Evolutionary conservation across 768 basidiomycete genomes (phyloP), one percentile per base, ranked within the genome.

Genomic region (Xanthoconium purpureum): DNA sequence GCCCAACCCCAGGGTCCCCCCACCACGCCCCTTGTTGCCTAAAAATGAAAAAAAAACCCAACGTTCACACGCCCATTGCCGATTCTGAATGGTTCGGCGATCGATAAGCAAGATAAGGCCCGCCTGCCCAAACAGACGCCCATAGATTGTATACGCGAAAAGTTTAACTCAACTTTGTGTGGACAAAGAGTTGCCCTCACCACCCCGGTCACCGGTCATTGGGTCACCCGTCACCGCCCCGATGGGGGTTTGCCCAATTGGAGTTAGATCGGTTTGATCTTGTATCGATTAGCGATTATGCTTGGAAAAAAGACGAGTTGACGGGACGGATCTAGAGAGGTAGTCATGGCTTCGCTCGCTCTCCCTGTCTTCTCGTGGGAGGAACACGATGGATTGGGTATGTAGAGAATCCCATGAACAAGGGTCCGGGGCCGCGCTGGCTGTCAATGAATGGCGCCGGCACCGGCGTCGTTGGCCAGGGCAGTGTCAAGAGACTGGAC

Each of bases 181-280:
- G 14, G 6, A 47, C 52, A 37, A 37, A 29, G 43, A 33, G 32
- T 51, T 20, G 24, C 43, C 42, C 39, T 39, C 48, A 51, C 42
- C 42, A 52, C 50, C 40, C 50, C 20, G 0, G n/a, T 10, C 24
- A 24, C 24, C 24, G 46, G 30, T 11, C 18, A 17, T 11, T 3
- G 7, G 28, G 49, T 14, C 38, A 13, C 38, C n/a, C 24, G 24
- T 4, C 24, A 24, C 13, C n/a, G 42, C 47, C 47, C 32, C 28
- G 15, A 44, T 24, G 32, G 49, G 5, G 15, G 11, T 39, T 35
- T 39, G 38, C 9, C 49, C 39, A 51, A 56, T 54, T 44, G 62
- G 62, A 60, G 54, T 36, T 63, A 63, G 62, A 63, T 63, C 52
- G 52, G 6, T 17, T 29, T 50, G 50, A 56, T 64, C 55, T 49